Percentiles rank a stretch among this genome's conserved stretches.
phyloP scores from a whole-genome alignment of 192 early-diverging fungal species.

The Oehlia diaphana region DNA sequence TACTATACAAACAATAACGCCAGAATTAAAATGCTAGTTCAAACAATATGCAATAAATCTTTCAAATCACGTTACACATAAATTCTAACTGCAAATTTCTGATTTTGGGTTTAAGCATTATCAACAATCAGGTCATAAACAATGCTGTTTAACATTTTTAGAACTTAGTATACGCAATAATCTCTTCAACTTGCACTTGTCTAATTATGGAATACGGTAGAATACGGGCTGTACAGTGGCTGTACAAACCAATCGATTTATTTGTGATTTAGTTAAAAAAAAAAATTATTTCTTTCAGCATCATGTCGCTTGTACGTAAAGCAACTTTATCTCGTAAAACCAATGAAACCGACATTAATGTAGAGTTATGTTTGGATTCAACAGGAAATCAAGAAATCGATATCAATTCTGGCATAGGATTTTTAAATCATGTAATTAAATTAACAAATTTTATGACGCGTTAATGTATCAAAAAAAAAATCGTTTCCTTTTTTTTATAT shows the following conservation, averaged over 20 bases:
- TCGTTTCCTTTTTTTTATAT: neutral
- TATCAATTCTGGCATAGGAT: constrained; percentile 92
- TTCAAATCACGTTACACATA: neutral
- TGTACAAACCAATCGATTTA: neutral
- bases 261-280: neutral
- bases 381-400: constrained; percentile 69
- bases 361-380: constrained; percentile 65
- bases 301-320: constrained; percentile 33
- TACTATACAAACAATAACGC: no score
- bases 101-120: neutral
- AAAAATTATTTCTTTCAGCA: neutral
- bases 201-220: neutral
- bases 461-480: neutral
- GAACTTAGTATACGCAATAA: neutral
- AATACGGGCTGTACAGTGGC: neutral
- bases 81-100: neutral
- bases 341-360: constrained; percentile 88
- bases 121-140: neutral
- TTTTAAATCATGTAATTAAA: constrained; percentile 86
- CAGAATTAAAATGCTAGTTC: no score
- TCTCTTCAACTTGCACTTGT: neutral
- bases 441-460: neutral
- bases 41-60: no score
- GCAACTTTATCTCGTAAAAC: constrained; percentile 81
- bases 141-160: neutral